Evolutionary conservation across 805 yeast genomes (phyloP), one percentile per base, ranked within the genome.

Genomic region (Kodamaea restingae): DNA sequence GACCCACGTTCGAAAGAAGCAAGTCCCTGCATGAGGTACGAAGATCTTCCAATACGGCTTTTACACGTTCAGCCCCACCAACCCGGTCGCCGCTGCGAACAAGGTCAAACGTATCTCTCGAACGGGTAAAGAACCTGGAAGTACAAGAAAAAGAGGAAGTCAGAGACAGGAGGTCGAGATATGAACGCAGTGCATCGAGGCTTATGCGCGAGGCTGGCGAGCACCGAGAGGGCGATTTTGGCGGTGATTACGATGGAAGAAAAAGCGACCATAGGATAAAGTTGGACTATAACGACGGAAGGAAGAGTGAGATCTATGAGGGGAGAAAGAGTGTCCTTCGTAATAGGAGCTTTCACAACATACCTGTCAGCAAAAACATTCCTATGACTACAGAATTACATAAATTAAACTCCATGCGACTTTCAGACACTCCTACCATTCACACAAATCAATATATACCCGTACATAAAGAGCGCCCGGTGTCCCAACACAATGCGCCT

Each of bases 331-430:
- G n/a, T n/a, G n/a, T n/a, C n/a, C n/a, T 20, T 6, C 22, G 22
- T 20, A 6, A 20, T 8, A 20, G 8, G 7, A 15, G 4, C 31
- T 5, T 4, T 12, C 10, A 27, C 7, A 27, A 27, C 31, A 27
- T 27, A 4, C 31, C 4, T 6, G 10, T 24, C 32, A 34, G 35
- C 29, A 34, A 34, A 15, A 31, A 42, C 26, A 37, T 43, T 32
- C 40, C 44, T 40, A 31, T 44, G 51, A 27, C 38, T 37, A 22
- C 35, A 12, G 31, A 27, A 5, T 27, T 27, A 17, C 14, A 12
- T 27, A 27, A 27, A 14, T 10, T 27, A 4, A 12, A 12, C 10
- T 27, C 31, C 4, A 12, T 14, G 17, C 4, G 31, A 17, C 17
- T 27, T 8, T 27, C 31, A 27, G 31, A 27, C 10, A 27, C 31